Conservation (phyloP, 805 yeast species). For the Metschnikowia colocasiae region DNA sequence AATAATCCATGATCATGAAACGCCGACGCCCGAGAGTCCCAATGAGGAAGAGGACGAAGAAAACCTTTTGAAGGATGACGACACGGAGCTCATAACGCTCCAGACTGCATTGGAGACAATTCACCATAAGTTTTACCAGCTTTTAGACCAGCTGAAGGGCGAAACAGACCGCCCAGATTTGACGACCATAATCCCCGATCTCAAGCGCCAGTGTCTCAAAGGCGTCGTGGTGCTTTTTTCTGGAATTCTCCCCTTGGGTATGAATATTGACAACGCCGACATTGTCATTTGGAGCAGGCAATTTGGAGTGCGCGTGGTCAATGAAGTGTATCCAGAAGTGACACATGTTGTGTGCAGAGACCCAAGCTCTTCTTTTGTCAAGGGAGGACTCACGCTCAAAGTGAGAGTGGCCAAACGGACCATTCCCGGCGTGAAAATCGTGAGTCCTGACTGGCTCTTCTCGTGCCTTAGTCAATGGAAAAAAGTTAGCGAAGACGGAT, state of each 20-base stretch:
- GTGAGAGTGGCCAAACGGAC: conserved; percentile 71
- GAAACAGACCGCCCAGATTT: conserved; percentile 51
- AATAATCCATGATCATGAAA: conserved; percentile 33
- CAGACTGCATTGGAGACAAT: conserved; percentile 59
- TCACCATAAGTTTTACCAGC: conserved; percentile 60
- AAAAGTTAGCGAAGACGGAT: conserved; percentile 60
- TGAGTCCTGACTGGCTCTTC: conserved; percentile 90
- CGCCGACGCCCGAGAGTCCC: conserved; percentile 22
- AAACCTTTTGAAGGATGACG: conserved; percentile 71
- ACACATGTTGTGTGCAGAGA: conserved; percentile 87
- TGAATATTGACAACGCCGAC: conserved; percentile 68
- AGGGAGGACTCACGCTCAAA: conserved; percentile 59
- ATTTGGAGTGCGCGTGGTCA: conserved; percentile 83
- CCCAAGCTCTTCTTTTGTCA: conserved; percentile 41
- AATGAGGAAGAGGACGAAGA: conserved; percentile 37
- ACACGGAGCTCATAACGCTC: conserved; percentile 65
- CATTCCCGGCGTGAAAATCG: conserved; percentile 66
- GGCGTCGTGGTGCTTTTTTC: conserved; percentile 75
- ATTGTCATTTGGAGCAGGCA: conserved; percentile 89
- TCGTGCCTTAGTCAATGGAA: conserved; percentile 80
- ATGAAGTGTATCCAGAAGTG: conserved; percentile 62
- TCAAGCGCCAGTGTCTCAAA: conserved; percentile 65
- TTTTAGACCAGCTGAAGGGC: conserved; percentile 8
- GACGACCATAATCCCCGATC: conserved; percentile 63
- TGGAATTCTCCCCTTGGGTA: conserved; percentile 86